Conservation (phyloP, 352 stramenopile genomes). For the Phytophthora multivora region DNA sequence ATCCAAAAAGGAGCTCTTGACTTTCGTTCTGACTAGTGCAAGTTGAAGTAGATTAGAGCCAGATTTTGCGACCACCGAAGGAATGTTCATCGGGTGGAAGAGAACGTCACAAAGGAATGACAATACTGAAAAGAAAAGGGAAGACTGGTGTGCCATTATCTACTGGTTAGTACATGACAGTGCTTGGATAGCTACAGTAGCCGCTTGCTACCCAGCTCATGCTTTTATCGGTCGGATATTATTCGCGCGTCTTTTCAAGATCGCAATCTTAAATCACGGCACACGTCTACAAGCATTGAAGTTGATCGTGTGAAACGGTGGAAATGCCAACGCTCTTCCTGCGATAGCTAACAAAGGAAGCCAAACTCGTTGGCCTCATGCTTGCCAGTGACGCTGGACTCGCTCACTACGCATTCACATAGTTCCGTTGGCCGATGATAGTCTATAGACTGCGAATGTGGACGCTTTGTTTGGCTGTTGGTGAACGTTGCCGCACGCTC, state of each 20-base stretch:
- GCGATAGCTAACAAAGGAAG: neutral
- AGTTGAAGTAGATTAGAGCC: slow-evolving; percentile 22
- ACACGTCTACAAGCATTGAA: slow-evolving; percentile 22
- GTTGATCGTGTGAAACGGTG: slow-evolving; percentile 14
- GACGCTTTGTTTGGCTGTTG: neutral
- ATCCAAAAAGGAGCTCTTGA: neutral
- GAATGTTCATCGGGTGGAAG: neutral
- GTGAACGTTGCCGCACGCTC: slow-evolving; percentile 8
- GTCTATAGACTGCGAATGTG: neutral
- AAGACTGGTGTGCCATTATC: no score
- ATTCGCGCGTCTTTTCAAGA: slow-evolving; percentile 24
- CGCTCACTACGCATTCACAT: neutral
- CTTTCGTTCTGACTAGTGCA: slow-evolving; percentile 6
- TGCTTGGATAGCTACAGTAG: no score
- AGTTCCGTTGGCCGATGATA: slow-evolving; percentile 11
- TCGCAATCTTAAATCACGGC: slow-evolving; percentile 19
- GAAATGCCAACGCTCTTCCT: slow-evolving; percentile 12
- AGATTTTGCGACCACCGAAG: slow-evolving; percentile 11
- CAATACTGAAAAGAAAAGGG: neutral
- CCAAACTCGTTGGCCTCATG: neutral
- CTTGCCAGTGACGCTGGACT: neutral
- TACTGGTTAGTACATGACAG: no score
- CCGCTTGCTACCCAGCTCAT: no score
- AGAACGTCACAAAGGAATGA: neutral
- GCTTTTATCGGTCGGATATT: slow-evolving; percentile 5